Conservation (phyloP, 345 rosid species). For the Zanthoxylum bungeanum region DNA sequence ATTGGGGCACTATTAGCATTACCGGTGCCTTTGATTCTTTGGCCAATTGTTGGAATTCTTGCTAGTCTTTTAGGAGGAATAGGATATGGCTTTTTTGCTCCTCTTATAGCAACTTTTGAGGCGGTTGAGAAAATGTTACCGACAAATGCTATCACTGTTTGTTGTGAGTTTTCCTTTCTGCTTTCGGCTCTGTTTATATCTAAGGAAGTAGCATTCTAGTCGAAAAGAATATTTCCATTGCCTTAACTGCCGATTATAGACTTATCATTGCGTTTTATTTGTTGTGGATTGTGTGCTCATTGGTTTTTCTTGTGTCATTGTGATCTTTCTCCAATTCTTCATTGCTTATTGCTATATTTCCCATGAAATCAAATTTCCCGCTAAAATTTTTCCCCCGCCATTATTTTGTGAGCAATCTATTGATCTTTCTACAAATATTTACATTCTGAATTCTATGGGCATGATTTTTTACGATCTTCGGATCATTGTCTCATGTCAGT, state of each 20-base stretch:
- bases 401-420: not conserved
- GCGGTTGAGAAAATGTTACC: conserved; percentile 54
- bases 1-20: conserved; percentile 42
- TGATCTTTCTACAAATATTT: not conserved
- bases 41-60: conserved; percentile 60
- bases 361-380: not conserved
- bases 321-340: not conserved
- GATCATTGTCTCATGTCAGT: not conserved
- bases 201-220: not conserved
- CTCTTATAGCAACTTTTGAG: conserved; percentile 77
- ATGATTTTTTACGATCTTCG: not conserved
- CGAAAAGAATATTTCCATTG: not conserved
- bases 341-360: not conserved
- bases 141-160: conserved; percentile 74
- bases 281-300: not conserved
- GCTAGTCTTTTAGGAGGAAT: conserved; percentile 72
- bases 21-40: conserved; percentile 66
- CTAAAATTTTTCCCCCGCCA: not conserved
- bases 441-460: not conserved
- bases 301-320: not conserved
- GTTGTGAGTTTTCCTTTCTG: conserved; percentile 35
- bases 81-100: conserved; percentile 75
- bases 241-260: not conserved
- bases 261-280: not conserved
- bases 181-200: not conserved